Percentiles rank a stretch among this genome's conserved stretches.
phyloP scores from a whole-genome alignment of 2,329 filamentous ascomycete genomes.

The Moelleriella libera region DNA sequence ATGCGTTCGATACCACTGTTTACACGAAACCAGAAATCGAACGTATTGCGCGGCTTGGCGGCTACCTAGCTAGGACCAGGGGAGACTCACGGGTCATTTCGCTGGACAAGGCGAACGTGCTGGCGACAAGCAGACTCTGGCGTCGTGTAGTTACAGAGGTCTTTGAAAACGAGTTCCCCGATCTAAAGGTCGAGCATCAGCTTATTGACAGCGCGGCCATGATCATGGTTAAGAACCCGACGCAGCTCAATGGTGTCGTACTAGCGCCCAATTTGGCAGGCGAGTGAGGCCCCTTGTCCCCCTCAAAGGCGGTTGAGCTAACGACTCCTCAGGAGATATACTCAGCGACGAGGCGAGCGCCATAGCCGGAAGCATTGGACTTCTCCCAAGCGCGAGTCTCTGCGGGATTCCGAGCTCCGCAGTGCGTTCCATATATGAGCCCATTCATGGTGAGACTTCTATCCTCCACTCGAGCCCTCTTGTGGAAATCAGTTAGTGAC shows the following conservation, averaged over 20 bases:
- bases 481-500: neutral
- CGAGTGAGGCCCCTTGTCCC: constrained; percentile 7
- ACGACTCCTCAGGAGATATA: constrained; percentile 72
- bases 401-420: constrained; percentile 21
- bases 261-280: constrained; percentile 61
- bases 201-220: constrained; percentile 91
- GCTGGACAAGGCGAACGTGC: constrained; percentile 91
- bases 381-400: constrained; percentile 29
- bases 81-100: constrained; percentile 57
- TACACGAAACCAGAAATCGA: constrained; percentile 80
- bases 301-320: constrained; percentile 7
- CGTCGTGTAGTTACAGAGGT: constrained; percentile 73
- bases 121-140: constrained; percentile 83
- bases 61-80: constrained; percentile 62
- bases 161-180: constrained; percentile 79
- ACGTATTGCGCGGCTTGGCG: constrained; percentile 71
- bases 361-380: constrained; percentile 29
- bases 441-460: constrained; percentile 44
- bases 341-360: constrained; percentile 81
- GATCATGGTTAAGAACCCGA: constrained; percentile 92
- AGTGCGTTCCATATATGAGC: constrained; percentile 55
- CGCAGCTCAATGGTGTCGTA: constrained; percentile 74
- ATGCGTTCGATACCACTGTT: constrained; percentile 71
- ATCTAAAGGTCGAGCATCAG: constrained; percentile 73
- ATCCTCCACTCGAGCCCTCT: neutral